These are phyloP conservation scores for Fraxinus greggii DNA, from an alignment of 305 asterid species.

Conservation along the genomic window DNA sequence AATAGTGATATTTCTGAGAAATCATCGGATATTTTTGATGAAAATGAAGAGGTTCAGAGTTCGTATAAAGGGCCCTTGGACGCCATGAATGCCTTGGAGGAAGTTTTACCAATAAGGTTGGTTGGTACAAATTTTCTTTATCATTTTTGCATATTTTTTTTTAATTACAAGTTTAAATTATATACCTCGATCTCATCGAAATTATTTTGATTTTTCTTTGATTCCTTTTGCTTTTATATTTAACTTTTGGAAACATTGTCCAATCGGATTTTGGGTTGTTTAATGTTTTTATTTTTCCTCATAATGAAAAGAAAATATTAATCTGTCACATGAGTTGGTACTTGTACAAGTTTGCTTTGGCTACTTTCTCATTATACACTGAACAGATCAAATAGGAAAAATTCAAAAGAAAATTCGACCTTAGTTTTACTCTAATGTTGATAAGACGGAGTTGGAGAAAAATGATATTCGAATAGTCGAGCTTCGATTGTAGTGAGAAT, in stretches of 20 bases:
- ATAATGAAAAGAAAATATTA: background rate
- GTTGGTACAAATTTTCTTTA: background rate
- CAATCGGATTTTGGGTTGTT: background rate
- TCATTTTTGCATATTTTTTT: background rate
- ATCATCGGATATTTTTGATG: constrained; percentile 48
- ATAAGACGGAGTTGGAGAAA: too few species aligned
- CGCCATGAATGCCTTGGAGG: constrained; percentile 62
- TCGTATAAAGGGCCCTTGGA: constrained; percentile 55
- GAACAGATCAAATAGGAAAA: background rate
- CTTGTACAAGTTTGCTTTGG: background rate
- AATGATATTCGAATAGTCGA: background rate
- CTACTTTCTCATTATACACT: background rate
- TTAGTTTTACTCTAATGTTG: too few species aligned
- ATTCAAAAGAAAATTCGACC: too few species aligned
- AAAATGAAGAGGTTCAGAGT: constrained; percentile 73
- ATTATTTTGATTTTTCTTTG: background rate
- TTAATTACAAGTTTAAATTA: background rate
- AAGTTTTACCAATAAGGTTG: constrained; percentile 78
- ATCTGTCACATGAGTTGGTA: background rate
- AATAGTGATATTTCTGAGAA: constrained; percentile 70
- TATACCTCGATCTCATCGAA: background rate
- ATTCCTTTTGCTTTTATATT: background rate
- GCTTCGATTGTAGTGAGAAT: background rate
- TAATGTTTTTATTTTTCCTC: background rate
- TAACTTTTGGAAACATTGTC: background rate